phyloP scores from a whole-genome alignment of 2,329 filamentous ascomycete genomes.

The Talaromyces amestolkiae region DNA sequence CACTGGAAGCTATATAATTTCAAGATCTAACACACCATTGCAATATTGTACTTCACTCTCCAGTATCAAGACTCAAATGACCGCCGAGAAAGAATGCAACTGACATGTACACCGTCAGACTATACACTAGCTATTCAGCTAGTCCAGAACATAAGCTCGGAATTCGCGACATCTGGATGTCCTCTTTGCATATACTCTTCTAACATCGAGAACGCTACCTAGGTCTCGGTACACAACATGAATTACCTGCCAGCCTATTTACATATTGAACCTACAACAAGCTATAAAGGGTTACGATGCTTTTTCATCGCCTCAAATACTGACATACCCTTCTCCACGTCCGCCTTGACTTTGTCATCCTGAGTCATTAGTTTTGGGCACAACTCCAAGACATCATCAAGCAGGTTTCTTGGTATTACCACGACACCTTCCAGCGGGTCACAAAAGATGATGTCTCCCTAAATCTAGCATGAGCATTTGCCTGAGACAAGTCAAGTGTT shows the following conservation, averaged over 20 bases:
- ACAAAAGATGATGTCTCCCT: slow-evolving; percentile 67
- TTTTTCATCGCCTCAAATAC: slow-evolving; percentile 66
- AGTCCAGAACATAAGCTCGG: not conserved
- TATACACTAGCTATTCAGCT: not conserved
- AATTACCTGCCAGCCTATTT: not conserved
- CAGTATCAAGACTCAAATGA: too few relatives aligned
- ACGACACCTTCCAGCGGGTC: slow-evolving; percentile 70
- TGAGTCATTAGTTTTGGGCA: slow-evolving; percentile 54
- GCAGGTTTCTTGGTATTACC: slow-evolving; percentile 60
- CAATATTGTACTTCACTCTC: not conserved
- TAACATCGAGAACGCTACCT: not conserved
- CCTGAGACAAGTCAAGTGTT: not conserved
- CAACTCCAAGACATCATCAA: slow-evolving; percentile 61
- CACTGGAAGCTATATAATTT: not conserved
- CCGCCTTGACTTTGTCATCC: slow-evolving; percentile 62
- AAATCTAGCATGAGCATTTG: not conserved
- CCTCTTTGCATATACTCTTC: not conserved
- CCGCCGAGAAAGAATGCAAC: too few relatives aligned
- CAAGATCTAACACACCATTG: not conserved
- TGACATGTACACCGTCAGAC: not conserved
- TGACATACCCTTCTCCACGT: slow-evolving; percentile 61
- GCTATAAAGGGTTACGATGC: slow-evolving; percentile 40
- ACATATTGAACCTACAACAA: not conserved
- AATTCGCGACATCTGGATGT: too few relatives aligned
- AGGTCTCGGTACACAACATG: too few relatives aligned